A percentile compares a stretch with the other conserved stretches of the same genome.
Evolutionary conservation across 2,329 filamentous ascomycete genomes (phyloP).

Genomic region (Aspergillus pseudoviridinutans): DNA sequence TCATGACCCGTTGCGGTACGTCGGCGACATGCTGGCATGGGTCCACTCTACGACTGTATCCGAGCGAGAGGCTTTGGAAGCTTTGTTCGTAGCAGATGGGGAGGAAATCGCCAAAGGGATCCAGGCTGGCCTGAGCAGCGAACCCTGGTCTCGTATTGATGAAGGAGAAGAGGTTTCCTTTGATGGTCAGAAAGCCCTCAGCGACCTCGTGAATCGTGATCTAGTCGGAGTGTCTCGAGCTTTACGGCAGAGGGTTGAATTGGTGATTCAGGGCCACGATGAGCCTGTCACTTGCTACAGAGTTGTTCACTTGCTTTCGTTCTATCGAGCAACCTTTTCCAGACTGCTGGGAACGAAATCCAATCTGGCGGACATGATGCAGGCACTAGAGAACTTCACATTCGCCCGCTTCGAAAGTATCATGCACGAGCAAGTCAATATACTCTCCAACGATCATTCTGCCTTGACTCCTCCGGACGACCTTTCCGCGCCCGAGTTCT

Average conservation of each 20-base stretch:
- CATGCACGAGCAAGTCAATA: constrained; percentile 65
- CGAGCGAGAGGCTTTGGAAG: constrained; percentile 86
- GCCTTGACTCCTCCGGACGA: constrained; percentile 67
- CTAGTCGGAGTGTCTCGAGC: constrained; percentile 75
- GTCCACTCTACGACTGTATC: constrained; percentile 90
- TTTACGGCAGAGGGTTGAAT: constrained; percentile 84
- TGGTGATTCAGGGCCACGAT: constrained; percentile 88
- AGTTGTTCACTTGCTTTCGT: constrained; percentile 80
- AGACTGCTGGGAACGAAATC: constrained; percentile 71
- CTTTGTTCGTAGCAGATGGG: constrained; percentile 84
- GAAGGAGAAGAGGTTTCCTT: constrained; percentile 59
- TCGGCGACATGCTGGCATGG: constrained; percentile 98
- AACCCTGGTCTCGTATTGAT: constrained; percentile 71
- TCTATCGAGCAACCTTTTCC: constrained; percentile 82
- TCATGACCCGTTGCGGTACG: constrained; percentile 85
- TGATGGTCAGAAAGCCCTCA: constrained; percentile 75
- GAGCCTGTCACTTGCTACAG: constrained; percentile 86
- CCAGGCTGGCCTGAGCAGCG: constrained; percentile 72
- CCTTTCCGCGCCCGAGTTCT: constrained; percentile 72
- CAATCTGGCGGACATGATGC: constrained; percentile 64
- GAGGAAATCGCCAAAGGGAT: constrained; percentile 83
- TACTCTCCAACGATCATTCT: constrained; percentile 69
- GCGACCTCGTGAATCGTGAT: constrained; percentile 81
- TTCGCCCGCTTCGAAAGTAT: constrained; percentile 77
- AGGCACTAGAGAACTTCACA: constrained; percentile 68